phyloP scores from a whole-genome alignment of 1,139 yeast genomes.

The Arxiozyma heterogenica region DNA sequence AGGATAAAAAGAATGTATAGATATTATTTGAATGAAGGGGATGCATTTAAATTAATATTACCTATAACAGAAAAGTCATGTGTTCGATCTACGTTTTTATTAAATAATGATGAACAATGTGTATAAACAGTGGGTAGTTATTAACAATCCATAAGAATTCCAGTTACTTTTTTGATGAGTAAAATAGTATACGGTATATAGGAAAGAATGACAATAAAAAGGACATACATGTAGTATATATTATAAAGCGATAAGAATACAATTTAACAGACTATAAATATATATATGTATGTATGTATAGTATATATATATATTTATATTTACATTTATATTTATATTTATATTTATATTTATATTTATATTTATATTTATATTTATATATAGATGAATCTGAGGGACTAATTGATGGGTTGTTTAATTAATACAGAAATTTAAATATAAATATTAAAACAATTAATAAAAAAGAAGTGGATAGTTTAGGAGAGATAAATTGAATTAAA shows the following conservation, averaged over 20 bases:
- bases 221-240: background rate
- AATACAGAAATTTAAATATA: background rate
- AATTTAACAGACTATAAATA: background rate
- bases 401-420: background rate
- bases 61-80: slow-evolving; percentile 50
- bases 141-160: no score
- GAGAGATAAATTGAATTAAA: no score
- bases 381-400: background rate
- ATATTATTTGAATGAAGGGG: slow-evolving; percentile 85
- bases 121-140: no score
- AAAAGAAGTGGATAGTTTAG: no score
- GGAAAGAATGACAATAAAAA: background rate
- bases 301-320: no score
- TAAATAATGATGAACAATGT: background rate
- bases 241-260: background rate
- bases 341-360: no score
- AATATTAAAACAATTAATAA: background rate
- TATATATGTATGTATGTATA: background rate
- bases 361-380: background rate
- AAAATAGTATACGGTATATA: background rate
- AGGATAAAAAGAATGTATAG: slow-evolving; percentile 73
- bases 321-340: no score
- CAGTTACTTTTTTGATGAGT: no score
- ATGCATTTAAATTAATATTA: slow-evolving; percentile 73
- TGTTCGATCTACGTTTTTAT: slow-evolving; percentile 36